A percentile compares a stretch with the other conserved stretches of the same genome.
Conservation (phyloP, 208 protist species). For the Novymonas esmeraldas region DNA sequence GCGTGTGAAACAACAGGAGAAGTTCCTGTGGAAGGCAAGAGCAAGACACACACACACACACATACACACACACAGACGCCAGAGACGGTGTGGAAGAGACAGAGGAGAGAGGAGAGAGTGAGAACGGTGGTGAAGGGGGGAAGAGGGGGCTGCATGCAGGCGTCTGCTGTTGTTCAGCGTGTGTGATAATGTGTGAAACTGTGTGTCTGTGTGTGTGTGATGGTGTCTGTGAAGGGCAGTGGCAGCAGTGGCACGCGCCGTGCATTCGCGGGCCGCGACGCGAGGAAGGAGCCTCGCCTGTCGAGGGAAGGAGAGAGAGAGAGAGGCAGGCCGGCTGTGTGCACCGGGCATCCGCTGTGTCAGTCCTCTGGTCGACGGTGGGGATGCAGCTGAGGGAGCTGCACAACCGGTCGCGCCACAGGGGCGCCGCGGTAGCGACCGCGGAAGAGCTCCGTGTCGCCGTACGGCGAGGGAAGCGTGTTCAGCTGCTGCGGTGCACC, state of each 20-base stretch:
- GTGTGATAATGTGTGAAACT: not conserved
- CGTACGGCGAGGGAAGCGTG: slow-evolving; percentile 68
- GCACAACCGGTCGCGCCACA: slow-evolving; percentile 67
- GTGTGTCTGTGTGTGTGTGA: not conserved
- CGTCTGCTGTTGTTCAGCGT: not conserved
- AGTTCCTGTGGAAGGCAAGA: no score
- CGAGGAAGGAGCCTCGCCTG: not conserved
- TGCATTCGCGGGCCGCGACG: not conserved
- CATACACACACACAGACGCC: no score
- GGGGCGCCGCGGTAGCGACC: slow-evolving; percentile 80
- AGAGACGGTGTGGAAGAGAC: no score
- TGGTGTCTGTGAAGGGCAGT: not conserved
- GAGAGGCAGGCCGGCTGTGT: no score
- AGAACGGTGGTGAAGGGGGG: no score
- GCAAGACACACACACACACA: no score
- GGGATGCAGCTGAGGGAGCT: slow-evolving; percentile 75
- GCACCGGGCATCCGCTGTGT: no score
- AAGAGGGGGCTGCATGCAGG: no score
- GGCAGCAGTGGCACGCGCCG: not conserved
- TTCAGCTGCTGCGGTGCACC: slow-evolving; percentile 51
- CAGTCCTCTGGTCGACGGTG: slow-evolving; percentile 33
- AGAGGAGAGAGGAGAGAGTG: no score
- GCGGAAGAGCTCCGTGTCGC: slow-evolving; percentile 81
- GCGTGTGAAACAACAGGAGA: no score
- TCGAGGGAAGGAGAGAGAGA: not conserved